Percentiles rank a stretch among this genome's conserved stretches.
Conservation (phyloP, 768 basidiomycete genomes). For the Lanmaoa rubissima region DNA sequence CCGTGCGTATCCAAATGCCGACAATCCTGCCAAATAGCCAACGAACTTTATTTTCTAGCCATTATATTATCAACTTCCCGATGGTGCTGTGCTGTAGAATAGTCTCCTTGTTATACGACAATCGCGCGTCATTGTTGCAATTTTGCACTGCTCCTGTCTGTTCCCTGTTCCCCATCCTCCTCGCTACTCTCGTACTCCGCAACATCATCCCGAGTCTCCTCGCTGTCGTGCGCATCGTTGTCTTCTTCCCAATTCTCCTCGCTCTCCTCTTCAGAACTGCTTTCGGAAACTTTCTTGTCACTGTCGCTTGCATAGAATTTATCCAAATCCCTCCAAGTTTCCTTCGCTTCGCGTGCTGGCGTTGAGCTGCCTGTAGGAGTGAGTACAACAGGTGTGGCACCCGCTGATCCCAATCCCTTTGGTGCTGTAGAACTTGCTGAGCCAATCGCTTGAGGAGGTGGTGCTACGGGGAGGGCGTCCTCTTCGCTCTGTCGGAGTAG, state of each 20-base stretch:
- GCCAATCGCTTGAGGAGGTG: conserved; percentile 41
- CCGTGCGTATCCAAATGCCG: conserved; percentile 41
- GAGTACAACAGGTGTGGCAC: conserved; percentile 49
- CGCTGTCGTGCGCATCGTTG: conserved; percentile 25
- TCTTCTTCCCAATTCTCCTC: conserved; percentile 33
- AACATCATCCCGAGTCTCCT: conserved; percentile 31
- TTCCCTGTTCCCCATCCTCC: conserved; percentile 17
- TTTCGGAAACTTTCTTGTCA: conserved; percentile 35
- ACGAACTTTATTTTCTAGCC: conserved; percentile 34
- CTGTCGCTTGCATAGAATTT: conserved; percentile 62
- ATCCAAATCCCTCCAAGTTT: conserved; percentile 61
- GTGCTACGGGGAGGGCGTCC: conserved; percentile 37
- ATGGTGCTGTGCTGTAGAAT: conserved; percentile 39
- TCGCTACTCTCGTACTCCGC: conserved; percentile 19
- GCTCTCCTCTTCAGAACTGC: conserved; percentile 29
- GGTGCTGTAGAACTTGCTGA: conserved; percentile 31
- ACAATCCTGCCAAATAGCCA: neutral
- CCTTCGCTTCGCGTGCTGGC: conserved; percentile 42
- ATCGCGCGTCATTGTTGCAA: conserved; percentile 9
- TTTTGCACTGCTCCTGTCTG: conserved; percentile 14
- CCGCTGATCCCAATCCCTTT: conserved; percentile 29
- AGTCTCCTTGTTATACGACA: neutral
- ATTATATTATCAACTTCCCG: conserved; percentile 52
- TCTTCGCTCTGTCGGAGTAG: conserved; percentile 68
- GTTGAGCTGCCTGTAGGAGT: conserved; percentile 54